Percentiles rank a stretch among this genome's conserved stretches.
Evolutionary conservation across 306 rosid species (phyloP).

Genomic region (Dicorynia guianensis): DNA sequence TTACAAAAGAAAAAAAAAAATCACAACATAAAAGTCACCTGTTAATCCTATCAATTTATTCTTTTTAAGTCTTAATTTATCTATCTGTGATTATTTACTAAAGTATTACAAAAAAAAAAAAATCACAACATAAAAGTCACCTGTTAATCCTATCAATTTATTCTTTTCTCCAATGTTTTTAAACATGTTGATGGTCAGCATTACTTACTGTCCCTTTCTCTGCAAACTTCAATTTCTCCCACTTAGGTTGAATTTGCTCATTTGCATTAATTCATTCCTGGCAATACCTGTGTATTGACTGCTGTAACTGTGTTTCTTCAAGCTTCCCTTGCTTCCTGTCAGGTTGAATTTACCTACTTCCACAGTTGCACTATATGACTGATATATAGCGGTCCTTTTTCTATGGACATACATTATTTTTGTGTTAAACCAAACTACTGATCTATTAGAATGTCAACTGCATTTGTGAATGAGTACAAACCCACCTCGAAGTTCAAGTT

Average conservation of each 20-base stretch:
- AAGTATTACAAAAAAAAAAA: background rate
- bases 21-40: background rate
- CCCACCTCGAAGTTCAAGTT: background rate
- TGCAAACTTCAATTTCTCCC: background rate
- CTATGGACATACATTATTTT: no score
- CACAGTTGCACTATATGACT: no score
- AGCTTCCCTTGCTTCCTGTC: no score
- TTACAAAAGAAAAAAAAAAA: background rate
- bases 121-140: background rate
- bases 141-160: constrained; percentile 13
- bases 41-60: constrained; percentile 6
- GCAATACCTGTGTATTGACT: no score
- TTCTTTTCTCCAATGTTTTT: background rate
- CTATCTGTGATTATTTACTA: constrained; percentile 1
- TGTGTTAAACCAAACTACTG: background rate
- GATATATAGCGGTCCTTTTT: no score
- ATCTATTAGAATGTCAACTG: background rate
- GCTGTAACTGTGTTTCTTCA: no score
- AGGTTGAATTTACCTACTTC: no score
- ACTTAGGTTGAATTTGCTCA: background rate
- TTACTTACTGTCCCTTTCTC: constrained; percentile 3
- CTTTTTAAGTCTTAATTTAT: constrained; percentile 16
- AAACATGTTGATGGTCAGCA: constrained; percentile 1
- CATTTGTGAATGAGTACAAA: background rate
- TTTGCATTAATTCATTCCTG: background rate